A percentile compares a stretch with the other conserved stretches of the same genome.
These are phyloP conservation scores for Aureobasidium sp. DNA, from an alignment of 2,329 filamentous ascomycete species.

Conservation along the genomic window DNA sequence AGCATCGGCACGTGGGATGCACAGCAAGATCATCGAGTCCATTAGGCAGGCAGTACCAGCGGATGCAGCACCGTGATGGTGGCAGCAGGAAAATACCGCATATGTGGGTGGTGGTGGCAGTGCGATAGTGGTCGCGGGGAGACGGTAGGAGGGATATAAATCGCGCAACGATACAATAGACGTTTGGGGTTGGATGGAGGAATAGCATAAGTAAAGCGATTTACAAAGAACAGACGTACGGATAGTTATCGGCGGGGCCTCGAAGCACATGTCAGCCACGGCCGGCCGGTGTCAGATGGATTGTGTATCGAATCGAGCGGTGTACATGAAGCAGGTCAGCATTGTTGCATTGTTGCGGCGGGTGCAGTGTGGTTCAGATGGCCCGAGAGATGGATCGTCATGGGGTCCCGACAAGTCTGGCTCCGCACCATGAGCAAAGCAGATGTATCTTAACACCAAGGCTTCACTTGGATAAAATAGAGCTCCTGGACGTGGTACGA, in stretches of 20 bases:
- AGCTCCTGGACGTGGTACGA: not conserved
- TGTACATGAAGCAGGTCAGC: constrained; percentile 8
- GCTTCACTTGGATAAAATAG: too few relatives aligned
- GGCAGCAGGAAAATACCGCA: not conserved
- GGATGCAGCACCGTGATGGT: constrained; percentile 2
- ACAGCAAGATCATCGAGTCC: not conserved
- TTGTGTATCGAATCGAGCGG: not conserved
- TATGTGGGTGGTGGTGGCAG: constrained; percentile 1
- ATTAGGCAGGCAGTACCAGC: not conserved
- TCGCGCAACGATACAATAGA: constrained; percentile 4
- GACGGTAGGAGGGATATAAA: not conserved
- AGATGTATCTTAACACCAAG: not conserved
- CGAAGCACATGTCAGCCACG: not conserved
- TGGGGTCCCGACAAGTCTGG: not conserved
- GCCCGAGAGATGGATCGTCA: too few relatives aligned
- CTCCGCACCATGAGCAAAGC: not conserved
- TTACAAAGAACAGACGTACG: not conserved
- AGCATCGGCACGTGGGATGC: not conserved
- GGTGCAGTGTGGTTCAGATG: not conserved
- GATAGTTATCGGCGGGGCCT: constrained; percentile 2
- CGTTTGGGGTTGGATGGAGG: not conserved
- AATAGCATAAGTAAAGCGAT: not conserved
- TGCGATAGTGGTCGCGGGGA: not conserved
- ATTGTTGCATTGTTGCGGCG: not conserved
- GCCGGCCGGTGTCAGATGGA: not conserved